Percentiles rank a stretch among this genome's conserved stretches.
Conservation (phyloP, 345 rosid genomes). For the Citrus trifoliata region DNA sequence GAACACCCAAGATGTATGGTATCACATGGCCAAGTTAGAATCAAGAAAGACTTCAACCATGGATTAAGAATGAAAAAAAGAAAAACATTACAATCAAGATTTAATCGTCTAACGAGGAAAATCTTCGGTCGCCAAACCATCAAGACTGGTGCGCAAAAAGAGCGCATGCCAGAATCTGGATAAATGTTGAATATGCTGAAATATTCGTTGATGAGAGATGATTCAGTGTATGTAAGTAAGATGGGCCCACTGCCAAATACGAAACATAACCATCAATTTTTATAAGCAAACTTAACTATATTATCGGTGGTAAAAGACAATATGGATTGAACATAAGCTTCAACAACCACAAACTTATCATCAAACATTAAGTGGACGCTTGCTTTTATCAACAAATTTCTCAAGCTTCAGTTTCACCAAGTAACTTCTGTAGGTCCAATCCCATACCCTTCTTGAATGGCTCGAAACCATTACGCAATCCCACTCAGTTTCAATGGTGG, state of each 20-base stretch:
- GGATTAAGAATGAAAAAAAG: not conserved
- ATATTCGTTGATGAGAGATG: not conserved
- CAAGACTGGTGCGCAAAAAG: not conserved
- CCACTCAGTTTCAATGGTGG: not conserved
- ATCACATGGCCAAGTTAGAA: not conserved
- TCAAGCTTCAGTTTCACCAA: not conserved
- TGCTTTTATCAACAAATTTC: not conserved
- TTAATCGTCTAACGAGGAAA: too few species aligned
- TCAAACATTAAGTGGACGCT: conserved; percentile 3
- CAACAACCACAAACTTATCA: conserved; percentile 29
- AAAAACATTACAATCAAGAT: too few species aligned
- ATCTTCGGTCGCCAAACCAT: too few species aligned
- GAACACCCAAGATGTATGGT: not conserved
- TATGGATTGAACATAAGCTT: conserved; percentile 18
- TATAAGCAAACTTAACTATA: not conserved
- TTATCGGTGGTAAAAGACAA: conserved; percentile 17
- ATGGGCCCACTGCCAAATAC: not conserved
- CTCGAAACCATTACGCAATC: conserved; percentile 4
- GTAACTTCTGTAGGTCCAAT: not conserved
- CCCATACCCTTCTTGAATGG: conserved; percentile 5
- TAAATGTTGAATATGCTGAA: conserved; percentile 5
- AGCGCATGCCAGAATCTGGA: conserved; percentile 6
- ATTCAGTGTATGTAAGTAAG: not conserved
- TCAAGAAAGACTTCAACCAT: not conserved
- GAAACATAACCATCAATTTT: not conserved